Conservation (phyloP, 2,329 filamentous ascomycete species). For the Aspergillus felis region DNA sequence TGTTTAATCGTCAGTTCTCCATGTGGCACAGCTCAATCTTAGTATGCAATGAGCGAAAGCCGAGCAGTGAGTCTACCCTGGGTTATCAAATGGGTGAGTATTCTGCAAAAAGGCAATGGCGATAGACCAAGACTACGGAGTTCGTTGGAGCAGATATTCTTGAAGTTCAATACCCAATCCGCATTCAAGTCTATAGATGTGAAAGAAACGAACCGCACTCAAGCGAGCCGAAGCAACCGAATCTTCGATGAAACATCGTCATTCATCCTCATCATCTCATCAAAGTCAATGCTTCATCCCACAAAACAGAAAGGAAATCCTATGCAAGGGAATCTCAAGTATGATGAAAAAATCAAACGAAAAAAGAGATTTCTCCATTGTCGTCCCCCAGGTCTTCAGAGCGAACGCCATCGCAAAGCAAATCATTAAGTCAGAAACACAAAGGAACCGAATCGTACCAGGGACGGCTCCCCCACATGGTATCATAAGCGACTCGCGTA, state of each 20-base stretch:
- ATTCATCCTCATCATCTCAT: conserved; percentile 13
- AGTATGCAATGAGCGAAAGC: not conserved
- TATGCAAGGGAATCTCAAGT: conserved; percentile 18
- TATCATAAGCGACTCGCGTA: conserved; percentile 37
- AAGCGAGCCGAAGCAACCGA: conserved; percentile 9
- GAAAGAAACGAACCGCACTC: conserved; percentile 11
- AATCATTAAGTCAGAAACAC: conserved; percentile 23
- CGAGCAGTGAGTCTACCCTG: not conserved
- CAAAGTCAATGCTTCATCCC: conserved; percentile 11
- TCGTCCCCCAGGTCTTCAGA: conserved; percentile 30
- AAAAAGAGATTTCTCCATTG: conserved; percentile 19
- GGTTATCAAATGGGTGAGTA: too few relatives aligned
- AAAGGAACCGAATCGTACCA: conserved; percentile 18
- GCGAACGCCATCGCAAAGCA: conserved; percentile 35
- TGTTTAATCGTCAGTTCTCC: not conserved
- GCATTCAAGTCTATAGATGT: conserved; percentile 21
- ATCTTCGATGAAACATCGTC: conserved; percentile 1
- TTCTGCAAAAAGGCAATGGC: not conserved
- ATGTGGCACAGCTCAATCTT: not conserved
- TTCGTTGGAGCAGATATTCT: not conserved
- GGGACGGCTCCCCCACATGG: conserved; percentile 25
- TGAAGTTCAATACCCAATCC: conserved; percentile 15
- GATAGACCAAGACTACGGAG: not conserved
- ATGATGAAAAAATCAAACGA: conserved; percentile 6
- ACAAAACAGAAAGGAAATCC: conserved; percentile 17